Conservation (phyloP, 163 green algal species). For the Scenedesmus sp. region DNA sequence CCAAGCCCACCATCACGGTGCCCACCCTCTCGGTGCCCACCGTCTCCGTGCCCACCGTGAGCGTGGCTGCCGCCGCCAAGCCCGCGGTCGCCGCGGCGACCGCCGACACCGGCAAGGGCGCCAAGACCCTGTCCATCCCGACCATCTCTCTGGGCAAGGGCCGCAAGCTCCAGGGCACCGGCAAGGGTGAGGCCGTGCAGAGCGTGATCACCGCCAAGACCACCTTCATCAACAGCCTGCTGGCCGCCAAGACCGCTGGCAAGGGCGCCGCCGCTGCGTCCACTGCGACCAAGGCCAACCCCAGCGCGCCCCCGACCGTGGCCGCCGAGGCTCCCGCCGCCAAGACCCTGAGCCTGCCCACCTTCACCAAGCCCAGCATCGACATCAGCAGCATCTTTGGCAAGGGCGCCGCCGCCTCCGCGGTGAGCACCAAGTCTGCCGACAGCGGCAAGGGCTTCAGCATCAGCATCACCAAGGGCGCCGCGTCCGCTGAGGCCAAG, state of each 20-base stretch:
- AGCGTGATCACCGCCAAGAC: background rate
- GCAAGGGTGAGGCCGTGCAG: background rate
- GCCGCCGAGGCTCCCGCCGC: background rate
- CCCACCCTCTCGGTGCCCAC: too few relatives aligned
- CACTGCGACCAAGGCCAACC: background rate
- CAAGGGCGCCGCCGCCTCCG: background rate
- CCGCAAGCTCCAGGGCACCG: too few relatives aligned
- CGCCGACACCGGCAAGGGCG: background rate
- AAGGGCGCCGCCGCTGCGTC: background rate
- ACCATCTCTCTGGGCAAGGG: too few relatives aligned
- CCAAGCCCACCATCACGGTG: background rate
- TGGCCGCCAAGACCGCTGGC: background rate
- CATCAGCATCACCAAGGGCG: too few relatives aligned
- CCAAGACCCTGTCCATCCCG: background rate
- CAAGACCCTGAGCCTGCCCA: background rate
- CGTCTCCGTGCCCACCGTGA: background rate
- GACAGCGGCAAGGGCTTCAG: background rate
- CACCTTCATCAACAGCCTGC: conserved; percentile 9
- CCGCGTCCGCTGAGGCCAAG: too few relatives aligned
- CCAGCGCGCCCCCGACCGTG: background rate
- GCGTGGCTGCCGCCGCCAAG: background rate
- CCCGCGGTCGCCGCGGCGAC: background rate
- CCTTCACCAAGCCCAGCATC: conserved; percentile 6
- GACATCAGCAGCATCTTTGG: too few relatives aligned
- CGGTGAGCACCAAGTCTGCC: too few relatives aligned